phyloP scores from a whole-genome alignment of 345 rosid genomes.

The Conringia planisiliqua region DNA sequence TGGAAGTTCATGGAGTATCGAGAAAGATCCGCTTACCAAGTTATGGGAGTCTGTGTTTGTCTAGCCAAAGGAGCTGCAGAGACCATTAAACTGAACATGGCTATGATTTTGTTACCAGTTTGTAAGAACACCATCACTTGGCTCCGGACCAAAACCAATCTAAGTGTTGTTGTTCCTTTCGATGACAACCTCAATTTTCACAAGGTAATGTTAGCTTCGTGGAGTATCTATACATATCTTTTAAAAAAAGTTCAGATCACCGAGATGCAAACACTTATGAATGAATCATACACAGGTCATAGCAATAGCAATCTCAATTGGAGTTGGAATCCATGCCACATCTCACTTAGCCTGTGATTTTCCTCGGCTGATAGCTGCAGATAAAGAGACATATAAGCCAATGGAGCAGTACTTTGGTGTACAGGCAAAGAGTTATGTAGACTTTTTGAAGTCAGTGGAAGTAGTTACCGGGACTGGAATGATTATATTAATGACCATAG shows the following conservation, averaged over 20 bases:
- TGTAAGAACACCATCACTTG: constrained; percentile 80
- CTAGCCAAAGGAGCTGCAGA: constrained; percentile 81
- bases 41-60: constrained; percentile 68
- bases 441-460: constrained; percentile 55
- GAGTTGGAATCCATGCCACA: constrained; percentile 59
- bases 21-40: constrained; percentile 48
- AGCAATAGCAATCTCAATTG: constrained; percentile 57
- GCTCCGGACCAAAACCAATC: constrained; percentile 67
- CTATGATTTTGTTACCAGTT: constrained; percentile 64
- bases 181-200: constrained; percentile 85
- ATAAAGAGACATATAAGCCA: constrained; percentile 45
- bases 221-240: too few relatives aligned
- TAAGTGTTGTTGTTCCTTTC: constrained; percentile 58
- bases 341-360: constrained; percentile 69
- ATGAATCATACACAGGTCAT: constrained; percentile 45
- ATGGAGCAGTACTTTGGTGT: constrained; percentile 57
- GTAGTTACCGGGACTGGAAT: constrained; percentile 65
- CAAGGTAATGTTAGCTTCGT: constrained; percentile 44
- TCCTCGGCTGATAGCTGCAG: constrained; percentile 59
- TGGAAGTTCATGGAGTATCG: constrained; percentile 57
- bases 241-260: too few relatives aligned
- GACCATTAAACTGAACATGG: constrained; percentile 78
- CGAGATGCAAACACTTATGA: neutral
- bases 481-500: constrained; percentile 79
- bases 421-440: constrained; percentile 54